These are phyloP conservation scores for Trametes polyzona DNA, from an alignment of 1,284 basidiomycete species.

Conservation along the genomic window DNA sequence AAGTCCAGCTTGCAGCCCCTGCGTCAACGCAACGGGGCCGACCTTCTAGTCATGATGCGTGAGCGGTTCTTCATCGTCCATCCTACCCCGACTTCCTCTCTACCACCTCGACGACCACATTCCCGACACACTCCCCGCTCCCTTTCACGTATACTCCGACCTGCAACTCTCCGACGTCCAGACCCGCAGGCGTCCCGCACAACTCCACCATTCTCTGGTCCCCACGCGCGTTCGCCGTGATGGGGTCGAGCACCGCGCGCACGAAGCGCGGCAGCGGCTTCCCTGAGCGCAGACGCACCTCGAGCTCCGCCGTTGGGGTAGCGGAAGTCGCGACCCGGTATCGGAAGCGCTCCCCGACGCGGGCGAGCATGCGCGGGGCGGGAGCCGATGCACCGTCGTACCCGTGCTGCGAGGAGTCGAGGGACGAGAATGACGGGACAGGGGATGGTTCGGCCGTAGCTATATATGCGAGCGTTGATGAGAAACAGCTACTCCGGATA, in stretches of 20 bases:
- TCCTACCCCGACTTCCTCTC: constrained; percentile 38
- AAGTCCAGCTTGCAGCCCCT: not conserved
- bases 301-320: constrained; percentile 32
- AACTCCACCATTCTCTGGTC: constrained; percentile 53
- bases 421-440: constrained; percentile 55
- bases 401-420: constrained; percentile 57
- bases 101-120: constrained; percentile 62
- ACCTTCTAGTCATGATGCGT: not conserved
- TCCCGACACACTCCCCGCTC: constrained; percentile 55
- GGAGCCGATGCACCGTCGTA: constrained; percentile 31
- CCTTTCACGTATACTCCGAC: constrained; percentile 59
- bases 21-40: constrained; percentile 2
- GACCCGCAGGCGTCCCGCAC: constrained; percentile 53
- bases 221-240: constrained; percentile 35
- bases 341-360: constrained; percentile 63
- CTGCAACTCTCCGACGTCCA: constrained; percentile 58
- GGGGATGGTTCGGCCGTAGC: constrained; percentile 40
- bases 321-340: constrained; percentile 52
- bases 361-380: constrained; percentile 53
- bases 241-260: constrained; percentile 51
- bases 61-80: too few relatives aligned
- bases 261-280: constrained; percentile 60
- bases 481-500: not conserved
- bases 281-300: constrained; percentile 56
- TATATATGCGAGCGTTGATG: not conserved